Evolutionary conservation across 2,329 filamentous ascomycete species (phyloP).

Genomic region (Fusarium redolens): DNA sequence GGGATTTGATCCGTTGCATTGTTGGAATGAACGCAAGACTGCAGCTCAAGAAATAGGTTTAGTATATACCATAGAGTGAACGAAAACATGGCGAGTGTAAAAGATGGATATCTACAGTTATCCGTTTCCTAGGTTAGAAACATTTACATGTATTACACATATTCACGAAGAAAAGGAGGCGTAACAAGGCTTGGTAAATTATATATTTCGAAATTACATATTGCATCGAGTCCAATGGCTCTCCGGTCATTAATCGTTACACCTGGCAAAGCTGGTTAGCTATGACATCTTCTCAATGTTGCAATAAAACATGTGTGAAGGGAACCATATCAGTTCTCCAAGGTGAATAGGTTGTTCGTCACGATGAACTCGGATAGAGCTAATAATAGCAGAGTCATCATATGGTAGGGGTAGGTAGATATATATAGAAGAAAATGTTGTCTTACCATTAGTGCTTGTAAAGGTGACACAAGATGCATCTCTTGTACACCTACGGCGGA

Average conservation of each 20-base stretch:
- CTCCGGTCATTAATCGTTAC: not conserved
- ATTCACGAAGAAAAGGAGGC: not conserved
- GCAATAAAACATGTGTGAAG: constrained; percentile 3
- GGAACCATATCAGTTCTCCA: constrained; percentile 67
- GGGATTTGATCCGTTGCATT: constrained; percentile 88
- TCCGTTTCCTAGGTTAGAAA: not conserved
- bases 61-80: not conserved
- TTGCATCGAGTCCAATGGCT: not conserved
- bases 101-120: not conserved
- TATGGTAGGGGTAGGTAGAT: constrained; percentile 48
- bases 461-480: not conserved
- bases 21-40: constrained; percentile 88
- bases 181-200: not conserved
- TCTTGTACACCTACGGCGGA: constrained; percentile 16
- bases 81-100: not conserved
- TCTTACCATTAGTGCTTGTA: constrained; percentile 21
- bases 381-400: constrained; percentile 63
- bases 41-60: constrained; percentile 57
- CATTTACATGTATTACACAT: not conserved
- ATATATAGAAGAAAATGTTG: not conserved
- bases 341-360: constrained; percentile 68
- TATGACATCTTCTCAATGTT: not conserved
- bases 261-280: constrained; percentile 23
- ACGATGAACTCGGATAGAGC: constrained; percentile 64
- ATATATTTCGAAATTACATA: not conserved